phyloP scores from a whole-genome alignment of 148 eudicot genomes.

The Spergularia bocconei region DNA sequence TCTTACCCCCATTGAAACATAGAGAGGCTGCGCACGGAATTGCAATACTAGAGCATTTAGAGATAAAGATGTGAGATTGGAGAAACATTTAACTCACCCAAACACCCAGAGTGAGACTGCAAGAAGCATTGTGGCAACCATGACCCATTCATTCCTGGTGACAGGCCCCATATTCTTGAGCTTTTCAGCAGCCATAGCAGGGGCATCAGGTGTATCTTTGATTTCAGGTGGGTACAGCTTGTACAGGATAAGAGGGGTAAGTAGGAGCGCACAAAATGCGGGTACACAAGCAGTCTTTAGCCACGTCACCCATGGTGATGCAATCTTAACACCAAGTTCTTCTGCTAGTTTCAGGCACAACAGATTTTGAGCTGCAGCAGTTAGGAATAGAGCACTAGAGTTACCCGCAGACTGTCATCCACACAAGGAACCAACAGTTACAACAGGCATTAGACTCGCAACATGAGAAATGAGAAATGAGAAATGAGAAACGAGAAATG shows the following conservation, averaged over 20 bases:
- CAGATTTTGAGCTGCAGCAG: constrained; percentile 99
- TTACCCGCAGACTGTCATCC: constrained; percentile 87
- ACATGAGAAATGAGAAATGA: background rate
- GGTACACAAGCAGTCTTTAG: constrained; percentile 85
- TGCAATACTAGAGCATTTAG: background rate
- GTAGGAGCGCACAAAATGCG: constrained; percentile 61
- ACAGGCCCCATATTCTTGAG: constrained; percentile 86
- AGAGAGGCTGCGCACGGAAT: background rate
- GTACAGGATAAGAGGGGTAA: constrained; percentile 71
- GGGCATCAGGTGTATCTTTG: constrained; percentile 96
- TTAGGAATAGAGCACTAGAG: constrained; percentile 99
- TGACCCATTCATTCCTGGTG: constrained; percentile 86
- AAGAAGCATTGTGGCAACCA: constrained; percentile 95
- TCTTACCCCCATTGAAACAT: no score
- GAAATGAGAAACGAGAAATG: no score
- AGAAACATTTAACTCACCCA: constrained; percentile 49
- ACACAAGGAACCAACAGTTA: constrained; percentile 35
- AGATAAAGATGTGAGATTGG: background rate
- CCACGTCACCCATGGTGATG: constrained; percentile 86
- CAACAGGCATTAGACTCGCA: background rate
- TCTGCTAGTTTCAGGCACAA: constrained; percentile 90
- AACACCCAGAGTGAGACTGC: constrained; percentile 90
- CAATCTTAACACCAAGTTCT: constrained; percentile 80
- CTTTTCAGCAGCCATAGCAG: constrained; percentile 75
- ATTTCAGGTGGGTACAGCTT: constrained; percentile 86